Conservation (phyloP, 768 basidiomycete species). For the Mycena belliarum region DNA sequence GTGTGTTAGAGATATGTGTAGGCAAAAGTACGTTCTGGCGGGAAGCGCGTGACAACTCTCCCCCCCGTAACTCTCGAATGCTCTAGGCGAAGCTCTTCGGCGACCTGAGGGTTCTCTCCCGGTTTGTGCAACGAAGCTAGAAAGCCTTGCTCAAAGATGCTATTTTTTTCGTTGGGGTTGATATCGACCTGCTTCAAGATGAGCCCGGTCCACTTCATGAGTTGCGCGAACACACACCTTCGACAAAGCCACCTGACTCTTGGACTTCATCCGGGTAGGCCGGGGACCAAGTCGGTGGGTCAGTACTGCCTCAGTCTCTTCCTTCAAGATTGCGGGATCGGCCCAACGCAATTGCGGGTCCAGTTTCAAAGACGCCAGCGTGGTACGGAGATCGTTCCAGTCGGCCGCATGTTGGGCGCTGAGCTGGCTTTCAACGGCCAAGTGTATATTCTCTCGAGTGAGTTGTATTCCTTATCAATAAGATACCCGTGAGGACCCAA, state of each 20-base stretch:
- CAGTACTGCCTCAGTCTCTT: constrained; percentile 50
- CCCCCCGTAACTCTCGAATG: constrained; percentile 82
- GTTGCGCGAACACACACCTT: neutral
- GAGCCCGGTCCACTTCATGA: no score
- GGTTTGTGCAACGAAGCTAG: constrained; percentile 89
- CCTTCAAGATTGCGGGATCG: neutral
- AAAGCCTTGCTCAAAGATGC: constrained; percentile 91
- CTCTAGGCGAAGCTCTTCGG: constrained; percentile 69
- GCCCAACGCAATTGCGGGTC: neutral
- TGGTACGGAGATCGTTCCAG: neutral
- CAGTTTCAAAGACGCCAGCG: neutral
- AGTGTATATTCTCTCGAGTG: neutral
- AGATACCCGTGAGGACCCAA: neutral
- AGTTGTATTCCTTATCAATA: neutral
- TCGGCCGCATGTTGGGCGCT: neutral
- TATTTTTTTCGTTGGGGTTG: no score
- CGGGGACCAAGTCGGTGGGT: constrained; percentile 28
- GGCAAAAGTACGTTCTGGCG: constrained; percentile 78
- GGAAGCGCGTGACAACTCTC: constrained; percentile 91
- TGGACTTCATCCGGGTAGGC: neutral
- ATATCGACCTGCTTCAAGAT: no score
- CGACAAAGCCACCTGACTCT: neutral
- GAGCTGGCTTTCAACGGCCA: neutral
- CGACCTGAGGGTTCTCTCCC: constrained; percentile 88
- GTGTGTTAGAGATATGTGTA: no score